Conservation (phyloP, 306 rosid genomes). For the Inga leiocalycina region DNA sequence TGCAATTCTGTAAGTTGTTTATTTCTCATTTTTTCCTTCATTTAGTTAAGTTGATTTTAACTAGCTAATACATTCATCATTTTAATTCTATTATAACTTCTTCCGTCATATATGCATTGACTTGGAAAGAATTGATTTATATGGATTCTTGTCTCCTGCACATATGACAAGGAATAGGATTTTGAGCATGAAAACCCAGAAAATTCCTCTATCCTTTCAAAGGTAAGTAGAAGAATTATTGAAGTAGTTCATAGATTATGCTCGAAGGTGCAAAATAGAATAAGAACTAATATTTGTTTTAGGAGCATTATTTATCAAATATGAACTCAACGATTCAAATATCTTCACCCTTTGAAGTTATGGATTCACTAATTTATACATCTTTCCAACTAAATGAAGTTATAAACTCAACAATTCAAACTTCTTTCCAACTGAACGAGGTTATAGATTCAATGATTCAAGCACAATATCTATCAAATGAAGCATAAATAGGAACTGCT, state of each 20-base stretch:
- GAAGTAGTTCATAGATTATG: background rate
- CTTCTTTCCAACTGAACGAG: background rate
- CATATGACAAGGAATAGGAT: background rate
- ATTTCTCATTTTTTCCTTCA: no score
- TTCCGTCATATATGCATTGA: no score
- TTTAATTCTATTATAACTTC: no score
- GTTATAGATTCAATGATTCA: background rate
- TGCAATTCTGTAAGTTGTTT: no score
- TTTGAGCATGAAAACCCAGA: conserved; percentile 5
- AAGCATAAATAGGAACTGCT: no score
- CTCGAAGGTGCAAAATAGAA: background rate
- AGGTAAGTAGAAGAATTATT: conserved; percentile 43
- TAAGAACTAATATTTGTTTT: conserved; percentile 14
- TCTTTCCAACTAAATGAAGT: background rate
- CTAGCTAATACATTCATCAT: no score
- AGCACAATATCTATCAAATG: no score
- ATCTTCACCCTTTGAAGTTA: background rate
- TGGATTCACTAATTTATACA: background rate
- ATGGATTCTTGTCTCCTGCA: no score
- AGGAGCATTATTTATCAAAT: background rate
- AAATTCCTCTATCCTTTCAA: background rate
- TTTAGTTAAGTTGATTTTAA: no score
- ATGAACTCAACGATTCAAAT: background rate
- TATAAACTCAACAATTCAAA: background rate
- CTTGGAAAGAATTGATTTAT: no score